Evolutionary conservation across 1,139 yeast species (phyloP).

Genomic region (Debaryomyces psychrophilus): DNA sequence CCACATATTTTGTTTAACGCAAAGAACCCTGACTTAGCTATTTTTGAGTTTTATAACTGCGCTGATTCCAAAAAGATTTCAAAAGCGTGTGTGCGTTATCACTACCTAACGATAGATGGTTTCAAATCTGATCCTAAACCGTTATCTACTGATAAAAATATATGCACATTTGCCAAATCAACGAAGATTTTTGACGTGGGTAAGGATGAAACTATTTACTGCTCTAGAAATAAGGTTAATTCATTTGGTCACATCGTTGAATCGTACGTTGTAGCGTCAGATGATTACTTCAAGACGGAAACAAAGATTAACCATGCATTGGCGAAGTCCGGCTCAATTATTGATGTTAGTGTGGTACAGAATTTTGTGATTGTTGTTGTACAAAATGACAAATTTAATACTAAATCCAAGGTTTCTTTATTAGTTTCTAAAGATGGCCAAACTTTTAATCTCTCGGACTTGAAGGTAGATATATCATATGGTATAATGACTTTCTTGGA

Average conservation of each 20-base stretch:
- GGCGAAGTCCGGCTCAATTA: conserved; percentile 42
- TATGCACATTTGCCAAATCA: conserved; percentile 58
- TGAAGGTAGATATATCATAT: conserved; percentile 46
- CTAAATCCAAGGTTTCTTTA: conserved; percentile 46
- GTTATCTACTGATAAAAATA: conserved; percentile 34
- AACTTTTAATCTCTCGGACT: conserved; percentile 53
- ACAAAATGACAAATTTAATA: conserved; percentile 50
- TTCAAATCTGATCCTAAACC: conserved; percentile 46
- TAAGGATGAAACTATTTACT: conserved; percentile 49
- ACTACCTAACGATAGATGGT: conserved; percentile 57
- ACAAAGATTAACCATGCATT: conserved; percentile 24
- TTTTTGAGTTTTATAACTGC: conserved; percentile 46
- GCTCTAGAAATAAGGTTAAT: conserved; percentile 48
- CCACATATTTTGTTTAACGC: conserved; percentile 41
- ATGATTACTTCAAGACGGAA: conserved; percentile 56
- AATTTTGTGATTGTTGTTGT: conserved; percentile 57
- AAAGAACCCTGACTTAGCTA: conserved; percentile 39
- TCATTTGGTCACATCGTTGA: conserved; percentile 47
- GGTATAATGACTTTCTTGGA: conserved; percentile 57
- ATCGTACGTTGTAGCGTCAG: conserved; percentile 47
- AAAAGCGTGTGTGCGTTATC: conserved; percentile 35
- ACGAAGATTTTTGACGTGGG: conserved; percentile 42
- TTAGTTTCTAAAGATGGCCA: conserved; percentile 63
- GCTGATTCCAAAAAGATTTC: conserved; percentile 23
- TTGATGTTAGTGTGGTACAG: conserved; percentile 52